These are phyloP conservation scores for Erodium trifolium DNA, from an alignment of 441 rosid genomes.

Conservation along the genomic window DNA sequence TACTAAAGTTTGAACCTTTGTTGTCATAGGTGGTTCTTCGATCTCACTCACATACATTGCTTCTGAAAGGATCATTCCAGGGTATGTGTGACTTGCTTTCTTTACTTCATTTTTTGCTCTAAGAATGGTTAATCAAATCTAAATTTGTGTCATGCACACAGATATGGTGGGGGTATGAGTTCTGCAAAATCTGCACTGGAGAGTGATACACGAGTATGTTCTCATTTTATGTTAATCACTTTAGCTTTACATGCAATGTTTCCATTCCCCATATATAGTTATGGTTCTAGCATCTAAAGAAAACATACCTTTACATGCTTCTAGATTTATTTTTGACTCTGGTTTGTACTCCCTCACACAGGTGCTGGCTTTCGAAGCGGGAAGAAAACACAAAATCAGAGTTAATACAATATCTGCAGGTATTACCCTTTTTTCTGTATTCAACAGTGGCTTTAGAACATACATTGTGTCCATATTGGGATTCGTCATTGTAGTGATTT, in stretches of 20 bases:
- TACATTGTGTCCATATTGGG: not conserved
- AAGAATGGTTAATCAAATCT: not conserved
- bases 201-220: slow-evolving; percentile 77
- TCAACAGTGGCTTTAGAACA: not conserved
- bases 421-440: slow-evolving; percentile 15
- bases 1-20: not conserved
- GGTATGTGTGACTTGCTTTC: slow-evolving; percentile 35
- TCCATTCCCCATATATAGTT: not conserved
- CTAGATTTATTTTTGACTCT: not conserved
- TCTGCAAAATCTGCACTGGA: slow-evolving; percentile 97
- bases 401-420: slow-evolving; percentile 90
- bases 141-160: slow-evolving; percentile 19
- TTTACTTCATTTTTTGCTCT: slow-evolving; percentile 7
- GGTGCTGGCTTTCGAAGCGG: slow-evolving; percentile 96
- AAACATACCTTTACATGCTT: not conserved
- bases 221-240: slow-evolving; percentile 9
- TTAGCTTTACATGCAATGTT: not conserved
- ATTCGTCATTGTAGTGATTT: not conserved
- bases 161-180: slow-evolving; percentile 99
- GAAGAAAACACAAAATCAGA: slow-evolving; percentile 83
- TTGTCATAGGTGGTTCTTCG: slow-evolving; percentile 39
- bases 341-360: slow-evolving; percentile 14
- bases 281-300: not conserved
- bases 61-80: slow-evolving; percentile 90
- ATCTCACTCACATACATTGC: slow-evolving; percentile 92